Conservation (phyloP, 768 basidiomycete genomes). For the Russula ochroleuca region DNA sequence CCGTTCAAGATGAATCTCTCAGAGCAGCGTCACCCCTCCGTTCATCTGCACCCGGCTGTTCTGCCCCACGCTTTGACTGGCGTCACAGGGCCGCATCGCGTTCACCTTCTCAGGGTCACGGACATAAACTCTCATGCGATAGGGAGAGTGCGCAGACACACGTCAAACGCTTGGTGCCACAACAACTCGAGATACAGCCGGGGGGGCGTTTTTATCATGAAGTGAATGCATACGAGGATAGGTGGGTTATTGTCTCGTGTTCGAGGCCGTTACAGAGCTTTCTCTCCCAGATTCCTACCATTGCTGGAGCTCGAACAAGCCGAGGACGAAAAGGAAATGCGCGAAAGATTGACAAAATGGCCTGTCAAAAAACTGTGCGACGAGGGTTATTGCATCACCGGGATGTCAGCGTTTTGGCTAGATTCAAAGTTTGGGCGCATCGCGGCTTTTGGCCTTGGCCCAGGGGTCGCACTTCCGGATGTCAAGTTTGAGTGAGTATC, state of each 20-base stretch:
- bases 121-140: slow-evolving; percentile 21
- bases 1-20: slow-evolving; percentile 9
- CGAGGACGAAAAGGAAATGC: slow-evolving; percentile 55
- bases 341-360: slow-evolving; percentile 67
- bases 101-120: not conserved
- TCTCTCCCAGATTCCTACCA: slow-evolving; percentile 43
- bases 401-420: slow-evolving; percentile 64
- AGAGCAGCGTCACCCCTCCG: slow-evolving; percentile 11
- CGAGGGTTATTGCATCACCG: slow-evolving; percentile 73
- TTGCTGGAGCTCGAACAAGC: slow-evolving; percentile 55
- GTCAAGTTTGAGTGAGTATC: slow-evolving; percentile 64
- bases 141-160: slow-evolving; percentile 29
- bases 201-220: slow-evolving; percentile 47
- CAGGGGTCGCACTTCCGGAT: slow-evolving; percentile 57
- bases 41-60: not conserved
- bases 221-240: slow-evolving; percentile 50
- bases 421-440: slow-evolving; percentile 59
- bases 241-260: slow-evolving; percentile 37
- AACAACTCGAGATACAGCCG: slow-evolving; percentile 33
- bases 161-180: slow-evolving; percentile 41
- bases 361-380: slow-evolving; percentile 50
- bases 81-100: slow-evolving; percentile 51
- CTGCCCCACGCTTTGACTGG: slow-evolving; percentile 56
- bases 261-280: not conserved
- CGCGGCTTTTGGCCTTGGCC: slow-evolving; percentile 60